Evolutionary conservation across 1,139 yeast genomes (phyloP), one percentile per base, ranked within the genome.

Genomic region (Hansenula sp.): DNA sequence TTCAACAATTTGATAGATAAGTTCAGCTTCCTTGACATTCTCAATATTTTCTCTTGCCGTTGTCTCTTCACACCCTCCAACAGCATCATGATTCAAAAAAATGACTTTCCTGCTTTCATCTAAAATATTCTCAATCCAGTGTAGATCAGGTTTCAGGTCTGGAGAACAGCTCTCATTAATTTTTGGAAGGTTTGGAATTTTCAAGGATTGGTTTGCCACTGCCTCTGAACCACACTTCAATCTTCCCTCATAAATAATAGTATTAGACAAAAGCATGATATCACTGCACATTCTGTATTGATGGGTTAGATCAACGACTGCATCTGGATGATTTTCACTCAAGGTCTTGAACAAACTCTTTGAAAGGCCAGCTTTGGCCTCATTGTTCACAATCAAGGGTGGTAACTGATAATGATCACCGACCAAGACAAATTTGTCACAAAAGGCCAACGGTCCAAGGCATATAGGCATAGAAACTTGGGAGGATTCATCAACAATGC

Each of bases 391-490:
- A 1, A 91, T 89, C 45, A 91, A 66, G 1, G 98, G 97, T 2
- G 96, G 95, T 29, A 94, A 68, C 61, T 94, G 99, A 52, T 77
- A 79, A 60, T 93, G 98, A 60, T 94, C 99, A 6, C 99, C 99
- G 11, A 94, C 98, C 47, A 93, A 71, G 2, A 94, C 74, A 59
- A 93, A 93, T 61, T 77, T 85, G 38, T 85, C 82, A 31, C 93
- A 84, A 49, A 77, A 78, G 31, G 91, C 65, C 37, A 93, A 62
- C 0, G 99, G 98, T 0, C 99, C 99, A 27, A 93, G 63, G 54
- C 95, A 86, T 5, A 88, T 75, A 0, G 99, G 99, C 70, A 93
- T 71, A 0, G 97, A 83, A 0, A 91, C 88, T 59, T 93, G 99
- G 0, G 98, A 90, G 0, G 99, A 98, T 61, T 93, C 99, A 61